Evolutionary conservation across 805 yeast genomes (phyloP).

Genomic region (Pichia phayaonensis): DNA sequence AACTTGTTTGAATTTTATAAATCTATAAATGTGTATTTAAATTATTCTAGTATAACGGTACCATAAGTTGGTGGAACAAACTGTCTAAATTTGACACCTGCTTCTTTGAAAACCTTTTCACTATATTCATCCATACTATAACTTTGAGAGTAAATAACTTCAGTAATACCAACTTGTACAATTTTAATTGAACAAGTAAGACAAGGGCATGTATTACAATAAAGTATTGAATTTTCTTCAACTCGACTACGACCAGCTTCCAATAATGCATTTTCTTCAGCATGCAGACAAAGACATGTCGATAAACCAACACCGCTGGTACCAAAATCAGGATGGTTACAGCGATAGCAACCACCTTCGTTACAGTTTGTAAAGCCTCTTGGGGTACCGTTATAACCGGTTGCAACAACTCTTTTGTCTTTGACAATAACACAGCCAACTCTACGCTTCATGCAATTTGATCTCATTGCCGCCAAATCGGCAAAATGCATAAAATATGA

Average conservation of each 20-base stretch:
- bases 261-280: constrained; percentile 91
- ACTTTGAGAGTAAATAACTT: constrained; percentile 87
- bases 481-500: constrained; percentile 92
- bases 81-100: constrained; percentile 66
- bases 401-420: constrained; percentile 80
- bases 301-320: constrained; percentile 57
- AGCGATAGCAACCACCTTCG: constrained; percentile 91
- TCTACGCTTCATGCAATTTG: constrained; percentile 94
- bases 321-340: constrained; percentile 54
- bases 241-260: constrained; percentile 91
- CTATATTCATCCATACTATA: constrained; percentile 88
- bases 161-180: constrained; percentile 83
- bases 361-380: constrained; percentile 81
- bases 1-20: neutral
- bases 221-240: constrained; percentile 55
- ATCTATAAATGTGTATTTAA: neutral
- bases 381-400: constrained; percentile 98
- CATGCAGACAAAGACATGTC: constrained; percentile 91
- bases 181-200: constrained; percentile 92
- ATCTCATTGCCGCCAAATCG: constrained; percentile 82
- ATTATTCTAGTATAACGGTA: constrained; percentile 13
- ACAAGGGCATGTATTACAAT: constrained; percentile 97
- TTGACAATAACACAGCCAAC: constrained; percentile 95
- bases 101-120: constrained; percentile 62
- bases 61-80: constrained; percentile 34